Evolutionary conservation across 1,284 basidiomycete species (phyloP).

Genomic region (Laetiporus sulphureus): DNA sequence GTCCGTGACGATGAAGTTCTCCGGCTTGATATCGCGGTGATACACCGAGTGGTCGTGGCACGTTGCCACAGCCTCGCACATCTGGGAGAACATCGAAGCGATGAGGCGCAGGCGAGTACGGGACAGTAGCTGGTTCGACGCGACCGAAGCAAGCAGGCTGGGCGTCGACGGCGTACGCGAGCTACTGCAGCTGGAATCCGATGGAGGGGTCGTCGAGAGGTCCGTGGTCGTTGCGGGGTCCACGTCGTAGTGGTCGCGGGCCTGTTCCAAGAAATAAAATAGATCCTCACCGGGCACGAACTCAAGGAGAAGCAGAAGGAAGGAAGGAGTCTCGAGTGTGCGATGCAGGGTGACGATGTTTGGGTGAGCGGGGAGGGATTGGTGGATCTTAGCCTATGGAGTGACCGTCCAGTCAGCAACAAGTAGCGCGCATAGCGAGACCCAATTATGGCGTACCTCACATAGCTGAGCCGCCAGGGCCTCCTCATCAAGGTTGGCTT

Average conservation of each 20-base stretch:
- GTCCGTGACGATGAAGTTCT: slow-evolving; percentile 92
- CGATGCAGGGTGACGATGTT: slow-evolving; percentile 96
- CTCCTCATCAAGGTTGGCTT: slow-evolving; percentile 84
- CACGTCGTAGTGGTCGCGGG: slow-evolving; percentile 74
- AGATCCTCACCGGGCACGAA: slow-evolving; percentile 95
- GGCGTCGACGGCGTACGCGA: slow-evolving; percentile 89
- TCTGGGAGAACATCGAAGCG: slow-evolving; percentile 93
- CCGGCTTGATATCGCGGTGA: slow-evolving; percentile 98
- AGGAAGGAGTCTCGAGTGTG: slow-evolving; percentile 76
- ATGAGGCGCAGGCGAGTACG: slow-evolving; percentile 86
- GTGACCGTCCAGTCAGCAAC: not conserved
- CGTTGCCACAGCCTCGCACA: slow-evolving; percentile 97
- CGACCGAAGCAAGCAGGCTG: slow-evolving; percentile 83
- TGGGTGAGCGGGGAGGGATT: slow-evolving; percentile 84
- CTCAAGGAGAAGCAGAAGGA: slow-evolving; percentile 80
- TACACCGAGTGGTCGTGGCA: slow-evolving; percentile 91
- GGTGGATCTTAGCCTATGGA: slow-evolving; percentile 84
- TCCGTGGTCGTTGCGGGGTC: slow-evolving; percentile 42
- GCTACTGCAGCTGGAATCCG: slow-evolving; percentile 23
- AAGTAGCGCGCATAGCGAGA: slow-evolving; percentile 6
- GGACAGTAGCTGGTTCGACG: slow-evolving; percentile 79
- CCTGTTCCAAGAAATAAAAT: slow-evolving; percentile 96
- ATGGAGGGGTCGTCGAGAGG: slow-evolving; percentile 21
- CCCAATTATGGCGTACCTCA: slow-evolving; percentile 49
- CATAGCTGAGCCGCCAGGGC: slow-evolving; percentile 83